Conservation (phyloP, 1,284 basidiomycete genomes). For the Naganishia sp. region DNA sequence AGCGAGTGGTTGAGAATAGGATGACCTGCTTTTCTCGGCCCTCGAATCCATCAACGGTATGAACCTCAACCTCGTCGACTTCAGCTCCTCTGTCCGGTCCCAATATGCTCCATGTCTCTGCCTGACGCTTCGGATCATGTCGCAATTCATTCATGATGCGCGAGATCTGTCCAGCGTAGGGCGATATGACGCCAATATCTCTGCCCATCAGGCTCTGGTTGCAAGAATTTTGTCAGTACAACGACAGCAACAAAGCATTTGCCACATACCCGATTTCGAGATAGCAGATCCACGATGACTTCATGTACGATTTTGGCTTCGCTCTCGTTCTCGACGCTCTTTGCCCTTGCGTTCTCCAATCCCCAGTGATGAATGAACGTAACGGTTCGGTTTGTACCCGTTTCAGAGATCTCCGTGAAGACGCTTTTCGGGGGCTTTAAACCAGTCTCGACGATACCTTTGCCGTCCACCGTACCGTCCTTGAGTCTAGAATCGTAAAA, state of each 20-base stretch:
- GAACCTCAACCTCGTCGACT: constrained; percentile 69
- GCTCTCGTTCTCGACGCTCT: constrained; percentile 69
- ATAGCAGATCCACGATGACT: constrained; percentile 73
- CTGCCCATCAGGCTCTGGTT: constrained; percentile 61
- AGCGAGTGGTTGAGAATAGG: constrained; percentile 84
- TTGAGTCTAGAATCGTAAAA: constrained; percentile 74
- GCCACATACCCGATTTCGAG: constrained; percentile 66
- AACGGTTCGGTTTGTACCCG: constrained; percentile 2
- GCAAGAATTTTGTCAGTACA: not conserved
- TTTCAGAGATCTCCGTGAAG: constrained; percentile 34
- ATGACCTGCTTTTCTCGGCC: constrained; percentile 90
- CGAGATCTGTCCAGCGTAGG: constrained; percentile 75
- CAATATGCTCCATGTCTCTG: constrained; percentile 62
- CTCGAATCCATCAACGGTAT: constrained; percentile 91
- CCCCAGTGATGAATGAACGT: constrained; percentile 73
- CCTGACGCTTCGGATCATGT: constrained; percentile 58
- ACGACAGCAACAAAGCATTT: not conserved
- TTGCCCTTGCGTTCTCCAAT: constrained; percentile 65
- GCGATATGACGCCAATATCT: constrained; percentile 84
- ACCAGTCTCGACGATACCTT: constrained; percentile 60
- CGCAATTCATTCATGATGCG: constrained; percentile 67
- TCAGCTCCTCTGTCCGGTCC: constrained; percentile 68
- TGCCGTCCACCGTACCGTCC: constrained; percentile 65
- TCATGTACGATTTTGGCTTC: constrained; percentile 76
- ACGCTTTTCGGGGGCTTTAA: constrained; percentile 65